Evolutionary conservation across 371 early-diverging fungal genomes (phyloP).

Genomic region (Saksenaea oblongispora): DNA sequence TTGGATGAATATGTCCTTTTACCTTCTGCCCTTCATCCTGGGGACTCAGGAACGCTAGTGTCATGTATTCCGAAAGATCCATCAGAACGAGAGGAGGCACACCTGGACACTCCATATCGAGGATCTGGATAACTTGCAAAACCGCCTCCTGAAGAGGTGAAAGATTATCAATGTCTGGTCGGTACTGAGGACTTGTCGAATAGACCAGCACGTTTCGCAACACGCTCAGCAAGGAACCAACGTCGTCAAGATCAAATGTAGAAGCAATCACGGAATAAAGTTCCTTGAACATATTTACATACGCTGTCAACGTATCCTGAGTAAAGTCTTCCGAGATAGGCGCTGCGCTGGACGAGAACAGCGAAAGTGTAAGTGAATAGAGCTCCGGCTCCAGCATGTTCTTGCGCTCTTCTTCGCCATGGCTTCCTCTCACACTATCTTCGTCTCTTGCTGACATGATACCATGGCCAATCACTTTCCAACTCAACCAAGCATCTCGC

Average conservation of each 20-base stretch:
- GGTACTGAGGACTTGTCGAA: slow-evolving; percentile 55
- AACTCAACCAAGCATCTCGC: slow-evolving; percentile 74
- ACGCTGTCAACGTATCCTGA: slow-evolving; percentile 78
- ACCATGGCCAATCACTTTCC: slow-evolving; percentile 77
- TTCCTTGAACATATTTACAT: slow-evolving; percentile 63
- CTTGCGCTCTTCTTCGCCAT: slow-evolving; percentile 3
- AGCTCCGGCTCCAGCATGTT: slow-evolving; percentile 27
- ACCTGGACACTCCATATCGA: slow-evolving; percentile 46
- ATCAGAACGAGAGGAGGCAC: slow-evolving; percentile 46
- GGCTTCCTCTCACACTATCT: neutral
- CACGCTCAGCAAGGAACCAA: slow-evolving; percentile 55
- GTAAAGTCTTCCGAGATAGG: slow-evolving; percentile 59
- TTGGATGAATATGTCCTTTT: slow-evolving; percentile 28
- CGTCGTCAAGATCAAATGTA: slow-evolving; percentile 55
- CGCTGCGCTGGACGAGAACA: slow-evolving; percentile 35
- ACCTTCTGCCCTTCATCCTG: slow-evolving; percentile 23
- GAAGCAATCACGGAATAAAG: slow-evolving; percentile 59
- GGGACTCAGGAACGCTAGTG: slow-evolving; percentile 51
- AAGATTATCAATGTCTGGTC: slow-evolving; percentile 55
- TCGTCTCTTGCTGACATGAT: slow-evolving; percentile 25
- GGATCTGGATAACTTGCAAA: slow-evolving; percentile 44
- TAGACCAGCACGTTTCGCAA: slow-evolving; percentile 59
- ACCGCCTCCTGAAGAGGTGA: slow-evolving; percentile 64
- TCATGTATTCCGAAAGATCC: slow-evolving; percentile 55
- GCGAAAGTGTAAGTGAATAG: slow-evolving; percentile 35